phyloP scores from a whole-genome alignment of 1,284 basidiomycete species.

The Tremellales sp. region DNA sequence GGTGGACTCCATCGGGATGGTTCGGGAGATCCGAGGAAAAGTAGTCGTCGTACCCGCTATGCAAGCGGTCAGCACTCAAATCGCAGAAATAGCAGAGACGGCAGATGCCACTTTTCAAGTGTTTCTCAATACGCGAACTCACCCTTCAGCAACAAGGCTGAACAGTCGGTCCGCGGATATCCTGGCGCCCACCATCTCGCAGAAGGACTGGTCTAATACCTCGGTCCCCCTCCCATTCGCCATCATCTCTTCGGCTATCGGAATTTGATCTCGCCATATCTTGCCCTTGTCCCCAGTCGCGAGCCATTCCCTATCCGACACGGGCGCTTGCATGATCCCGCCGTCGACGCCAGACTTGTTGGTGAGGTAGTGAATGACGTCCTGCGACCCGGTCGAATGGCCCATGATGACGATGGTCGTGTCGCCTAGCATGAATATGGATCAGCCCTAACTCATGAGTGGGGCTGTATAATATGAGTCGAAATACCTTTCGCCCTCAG shows the following conservation, averaged over 20 bases:
- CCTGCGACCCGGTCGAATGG: constrained; percentile 49
- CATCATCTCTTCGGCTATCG: constrained; percentile 26
- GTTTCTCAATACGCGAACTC: constrained; percentile 12
- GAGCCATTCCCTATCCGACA: constrained; percentile 44
- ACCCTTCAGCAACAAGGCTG: constrained; percentile 38
- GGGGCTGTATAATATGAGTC: neutral
- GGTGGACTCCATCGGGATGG: constrained; percentile 9
- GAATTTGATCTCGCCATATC: constrained; percentile 18
- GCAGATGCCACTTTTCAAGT: neutral
- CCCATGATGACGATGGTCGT: constrained; percentile 43
- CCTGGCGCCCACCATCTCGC: constrained; percentile 21
- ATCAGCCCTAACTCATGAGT: neutral
- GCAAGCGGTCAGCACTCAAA: neutral
- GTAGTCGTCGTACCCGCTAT: constrained; percentile 49
- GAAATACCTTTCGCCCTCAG: constrained; percentile 27
- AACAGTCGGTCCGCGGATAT: constrained; percentile 40
- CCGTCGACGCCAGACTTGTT: constrained; percentile 24
- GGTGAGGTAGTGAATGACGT: constrained; percentile 45
- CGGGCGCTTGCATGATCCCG: constrained; percentile 49
- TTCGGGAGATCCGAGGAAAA: constrained; percentile 45
- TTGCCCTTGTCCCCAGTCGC: constrained; percentile 7
- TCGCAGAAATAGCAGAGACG: neutral
- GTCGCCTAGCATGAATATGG: constrained; percentile 11
- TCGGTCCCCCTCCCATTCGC: constrained; percentile 1
- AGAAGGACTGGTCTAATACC: constrained; percentile 14